Base-by-base conservation (phyloP, 2,329 filamentous ascomycete genomes). In the Claviceps digitariae region DNA sequence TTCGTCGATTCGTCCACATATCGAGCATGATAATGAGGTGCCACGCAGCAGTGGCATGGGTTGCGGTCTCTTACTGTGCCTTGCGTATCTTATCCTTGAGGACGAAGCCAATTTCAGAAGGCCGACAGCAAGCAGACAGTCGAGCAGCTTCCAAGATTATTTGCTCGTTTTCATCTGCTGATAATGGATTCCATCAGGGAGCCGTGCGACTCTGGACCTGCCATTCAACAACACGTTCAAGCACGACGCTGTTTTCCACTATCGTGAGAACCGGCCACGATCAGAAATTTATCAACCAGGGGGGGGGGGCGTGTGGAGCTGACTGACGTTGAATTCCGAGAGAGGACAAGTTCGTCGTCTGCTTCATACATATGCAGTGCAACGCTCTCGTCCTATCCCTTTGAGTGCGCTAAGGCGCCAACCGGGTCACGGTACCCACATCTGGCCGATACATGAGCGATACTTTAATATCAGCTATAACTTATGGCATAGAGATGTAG, bases 321-420 rank as follows among this genome's bases (percentile, higher is more conserved):
- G 34, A 23, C 46, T 48, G 34, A 23, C 48, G 48, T 48, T 50
- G 50, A 46, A 15, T 36, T 52, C 51, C 54, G 50, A 55, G 50
- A 49, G 36, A 47, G 50, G 52, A 27, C 44, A 54, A 52, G 51
- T 48, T 53, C 54, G 45, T 48, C 51, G 49, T 25, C 44, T 34
- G 27, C 48, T 25, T 45, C 34, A 29, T 45, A 40, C 29, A 27
- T 27, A 52, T 53, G 54, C 51, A 49, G 36, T 55, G 48, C 23
- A 48, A 55, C 51, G 17, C 48, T 46, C n/a, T 41, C 50, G 25
- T 48, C 53, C 49, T 52, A 52, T n/a, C n/a, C n/a, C n/a, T n/a
- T n/a, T n/a, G n/a, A n/a, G n/a, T n/a, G n/a, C n/a, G n/a, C n/a
- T n/a, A n/a, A n/a, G n/a, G n/a, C n/a, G n/a, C n/a, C n/a, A n/a